A percentile compares a stretch with the other conserved stretches of the same genome.
phyloP scores from a whole-genome alignment of 257 asterid genomes.

The Capsicum rhomboideum region DNA sequence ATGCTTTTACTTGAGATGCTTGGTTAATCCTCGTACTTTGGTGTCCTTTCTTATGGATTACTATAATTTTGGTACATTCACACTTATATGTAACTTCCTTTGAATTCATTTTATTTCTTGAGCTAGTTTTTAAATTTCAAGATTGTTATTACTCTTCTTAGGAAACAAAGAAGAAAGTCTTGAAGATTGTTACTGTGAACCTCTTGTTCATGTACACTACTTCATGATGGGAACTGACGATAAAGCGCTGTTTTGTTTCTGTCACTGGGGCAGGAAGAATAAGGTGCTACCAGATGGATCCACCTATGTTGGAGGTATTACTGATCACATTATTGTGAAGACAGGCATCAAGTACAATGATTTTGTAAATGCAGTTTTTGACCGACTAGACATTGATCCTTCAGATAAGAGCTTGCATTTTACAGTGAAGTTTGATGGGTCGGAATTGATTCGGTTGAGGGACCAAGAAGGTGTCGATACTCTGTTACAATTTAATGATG shows the following conservation, averaged over 20 bases:
- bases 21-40: neutral
- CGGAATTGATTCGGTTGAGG: neutral
- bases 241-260: neutral
- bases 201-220: neutral
- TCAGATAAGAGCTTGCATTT: neutral
- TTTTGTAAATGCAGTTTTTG: neutral
- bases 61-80: neutral
- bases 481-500: neutral
- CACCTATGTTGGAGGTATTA: neutral
- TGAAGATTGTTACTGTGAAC: neutral
- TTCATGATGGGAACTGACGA: neutral
- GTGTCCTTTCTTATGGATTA: neutral
- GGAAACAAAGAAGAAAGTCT: neutral
- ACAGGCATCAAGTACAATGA: neutral
- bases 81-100: neutral
- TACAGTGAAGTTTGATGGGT: neutral
- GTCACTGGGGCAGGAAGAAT: neutral
- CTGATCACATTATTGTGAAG: neutral
- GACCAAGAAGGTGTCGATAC: slow-evolving; percentile 3
- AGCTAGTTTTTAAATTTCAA: neutral
- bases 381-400: neutral
- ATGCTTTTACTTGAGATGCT: neutral
- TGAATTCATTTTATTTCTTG: neutral
- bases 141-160: neutral
- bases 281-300: neutral